Evolutionary conservation across 495 filamentous ascomycete genomes (phyloP), one percentile per base, ranked within the genome.

Genomic region (Acidomyces sp.): DNA sequence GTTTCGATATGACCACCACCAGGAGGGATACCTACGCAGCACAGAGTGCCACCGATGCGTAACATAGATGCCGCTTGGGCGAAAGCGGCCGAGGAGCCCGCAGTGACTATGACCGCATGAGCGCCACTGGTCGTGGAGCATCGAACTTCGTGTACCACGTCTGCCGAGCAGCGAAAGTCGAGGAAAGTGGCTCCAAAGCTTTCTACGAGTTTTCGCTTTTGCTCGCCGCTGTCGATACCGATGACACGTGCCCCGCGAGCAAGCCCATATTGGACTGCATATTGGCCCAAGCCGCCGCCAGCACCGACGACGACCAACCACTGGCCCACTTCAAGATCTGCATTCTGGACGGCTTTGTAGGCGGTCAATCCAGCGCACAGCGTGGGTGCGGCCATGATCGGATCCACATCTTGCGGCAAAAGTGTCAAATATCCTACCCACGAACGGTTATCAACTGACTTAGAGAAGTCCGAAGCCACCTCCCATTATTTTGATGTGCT

Each of bases 351-450:
- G 6, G 58, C 60, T n/a, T 54, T 37, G 51, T 63, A 63, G 17
- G 49, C 40, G n/a, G 58, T 63, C 13, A 64, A 41, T 17, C 61
- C 60, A 17, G 60, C 61, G 41, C 58, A 63, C 24, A 63, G 53
- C 44, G 61, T 68, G 5, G 77, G 78, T 0, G 78, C 77, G 4
- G 77, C 77, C 11, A 67, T 56, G 24, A 67, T 72, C 1, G 70
- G 71, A 6, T 58, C 55, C 4, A 81, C 58, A 6, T 55, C 61
- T 3, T 76, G 74, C 5, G 78, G 78, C 55, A 82, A 77, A 2
- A 74, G 74, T 1, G 77, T 80, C n/a, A 80, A 72, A 49, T 82
- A 62, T n/a, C n/a, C n/a, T n/a, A n/a, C n/a, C n/a, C n/a, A n/a
- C n/a, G n/a, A n/a, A n/a, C n/a, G n/a, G n/a, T n/a, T n/a, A n/a